phyloP scores from a whole-genome alignment of 495 filamentous ascomycete species.

The Penicillium manginii region DNA sequence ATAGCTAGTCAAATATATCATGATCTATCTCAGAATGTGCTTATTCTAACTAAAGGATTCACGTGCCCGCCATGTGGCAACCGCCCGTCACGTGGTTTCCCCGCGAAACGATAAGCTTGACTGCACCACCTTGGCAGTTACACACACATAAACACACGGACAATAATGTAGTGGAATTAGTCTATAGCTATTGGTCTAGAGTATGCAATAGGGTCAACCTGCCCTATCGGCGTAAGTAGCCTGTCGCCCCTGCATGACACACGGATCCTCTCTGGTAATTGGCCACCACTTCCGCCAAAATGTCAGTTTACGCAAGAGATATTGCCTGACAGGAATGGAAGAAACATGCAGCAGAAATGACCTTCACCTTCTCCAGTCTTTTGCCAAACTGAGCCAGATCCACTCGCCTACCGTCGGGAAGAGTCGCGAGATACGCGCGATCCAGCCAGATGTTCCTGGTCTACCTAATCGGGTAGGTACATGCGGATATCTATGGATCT shows the following conservation, averaged over 20 bases:
- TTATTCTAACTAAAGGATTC: background rate
- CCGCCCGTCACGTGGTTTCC: conserved; percentile 16
- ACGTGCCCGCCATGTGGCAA: conserved; percentile 1
- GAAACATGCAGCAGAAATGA: background rate
- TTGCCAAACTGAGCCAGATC: conserved; percentile 19
- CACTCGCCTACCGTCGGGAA: conserved; percentile 19
- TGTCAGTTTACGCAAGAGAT: conserved; percentile 24
- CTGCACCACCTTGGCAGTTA: conserved; percentile 7
- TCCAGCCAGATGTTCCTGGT: conserved; percentile 15
- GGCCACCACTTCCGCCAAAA: conserved; percentile 10
- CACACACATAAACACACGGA: background rate
- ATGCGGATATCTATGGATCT: conserved; percentile 28
- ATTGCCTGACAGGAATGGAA: conserved; percentile 13
- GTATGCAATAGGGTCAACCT: conserved; percentile 17
- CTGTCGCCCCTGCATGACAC: background rate
- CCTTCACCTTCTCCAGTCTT: conserved; percentile 24
- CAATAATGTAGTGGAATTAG: background rate
- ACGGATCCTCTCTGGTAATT: conserved; percentile 15
- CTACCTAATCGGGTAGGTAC: conserved; percentile 31
- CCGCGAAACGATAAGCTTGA: conserved; percentile 22
- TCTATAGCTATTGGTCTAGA: background rate
- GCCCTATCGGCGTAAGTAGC: conserved; percentile 15
- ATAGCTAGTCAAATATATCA: background rate
- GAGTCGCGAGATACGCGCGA: conserved; percentile 14
- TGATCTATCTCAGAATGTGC: too few species aligned